Evolutionary conservation across 495 filamentous ascomycete genomes (phyloP).

Genomic region (Xeromyces bisporus): DNA sequence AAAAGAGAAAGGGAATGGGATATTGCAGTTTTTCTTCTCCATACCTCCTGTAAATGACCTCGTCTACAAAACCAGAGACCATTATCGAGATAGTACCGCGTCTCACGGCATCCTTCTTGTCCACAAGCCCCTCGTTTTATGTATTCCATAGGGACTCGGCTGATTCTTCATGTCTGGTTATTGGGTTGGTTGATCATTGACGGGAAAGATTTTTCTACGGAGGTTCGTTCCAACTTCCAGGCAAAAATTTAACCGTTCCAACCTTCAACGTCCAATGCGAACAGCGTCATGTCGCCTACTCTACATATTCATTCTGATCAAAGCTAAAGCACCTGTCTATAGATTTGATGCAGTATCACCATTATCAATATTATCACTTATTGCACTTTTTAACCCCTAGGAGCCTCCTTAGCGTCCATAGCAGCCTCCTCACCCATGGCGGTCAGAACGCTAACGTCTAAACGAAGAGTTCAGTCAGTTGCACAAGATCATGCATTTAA

Average conservation of each 20-base stretch:
- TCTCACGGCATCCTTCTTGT: slow-evolving; percentile 46
- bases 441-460: slow-evolving; percentile 79
- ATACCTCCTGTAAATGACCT: slow-evolving; percentile 47
- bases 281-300: no score
- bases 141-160: slow-evolving; percentile 33
- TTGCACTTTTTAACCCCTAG: slow-evolving; percentile 15
- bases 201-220: slow-evolving; percentile 1
- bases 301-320: background rate
- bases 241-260: no score
- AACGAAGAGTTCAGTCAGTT: slow-evolving; percentile 3
- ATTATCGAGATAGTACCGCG: slow-evolving; percentile 43
- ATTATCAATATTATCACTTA: slow-evolving; percentile 9
- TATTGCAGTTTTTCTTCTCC: slow-evolving; percentile 1
- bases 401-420: slow-evolving; percentile 87
- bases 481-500: background rate
- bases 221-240: no score
- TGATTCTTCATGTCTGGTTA: slow-evolving; percentile 17
- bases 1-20: no score
- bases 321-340: no score
- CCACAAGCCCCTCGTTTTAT: slow-evolving; percentile 40
- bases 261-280: no score
- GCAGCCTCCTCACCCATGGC: slow-evolving; percentile 91
- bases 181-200: slow-evolving; percentile 3
- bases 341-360: no score
- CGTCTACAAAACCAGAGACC: slow-evolving; percentile 48